Conservation (phyloP, 768 basidiomycete species). For the Psilocybe cyanescens region DNA sequence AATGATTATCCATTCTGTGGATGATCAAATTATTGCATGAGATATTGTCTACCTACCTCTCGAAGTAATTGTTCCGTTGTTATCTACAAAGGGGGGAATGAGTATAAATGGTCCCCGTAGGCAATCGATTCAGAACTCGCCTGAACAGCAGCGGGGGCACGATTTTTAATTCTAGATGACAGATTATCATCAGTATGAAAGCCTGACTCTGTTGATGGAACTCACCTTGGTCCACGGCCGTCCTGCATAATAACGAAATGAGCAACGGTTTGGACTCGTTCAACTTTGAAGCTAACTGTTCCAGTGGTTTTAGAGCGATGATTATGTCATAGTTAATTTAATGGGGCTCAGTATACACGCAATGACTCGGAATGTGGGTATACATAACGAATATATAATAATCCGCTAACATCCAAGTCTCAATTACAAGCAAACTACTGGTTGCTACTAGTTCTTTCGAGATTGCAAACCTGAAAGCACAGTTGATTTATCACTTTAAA, state of each 20-base stretch:
- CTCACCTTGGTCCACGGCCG: conserved; percentile 72
- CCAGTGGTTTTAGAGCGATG: too few relatives aligned
- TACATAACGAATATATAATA: too few relatives aligned
- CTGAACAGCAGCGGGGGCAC: conserved; percentile 89
- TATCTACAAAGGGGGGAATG: conserved; percentile 55
- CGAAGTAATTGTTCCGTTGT: conserved; percentile 95
- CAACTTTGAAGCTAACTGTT: too few relatives aligned
- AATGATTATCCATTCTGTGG: neutral
- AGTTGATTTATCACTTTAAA: too few relatives aligned
- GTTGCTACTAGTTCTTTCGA: too few relatives aligned
- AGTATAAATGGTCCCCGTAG: neutral
- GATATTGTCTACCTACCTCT: conserved; percentile 57
- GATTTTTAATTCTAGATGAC: conserved; percentile 80
- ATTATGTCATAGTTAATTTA: too few relatives aligned
- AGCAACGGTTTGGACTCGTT: too few relatives aligned
- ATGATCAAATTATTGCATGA: neutral
- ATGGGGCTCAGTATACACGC: too few relatives aligned
- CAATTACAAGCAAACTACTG: too few relatives aligned
- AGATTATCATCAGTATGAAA: neutral
- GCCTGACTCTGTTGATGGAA: neutral
- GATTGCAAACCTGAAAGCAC: too few relatives aligned
- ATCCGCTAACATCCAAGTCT: too few relatives aligned
- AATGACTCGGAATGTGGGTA: too few relatives aligned
- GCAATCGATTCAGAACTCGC: conserved; percentile 33
- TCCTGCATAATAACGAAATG: conserved; percentile 31